Evolutionary conservation across 768 basidiomycete species (phyloP).

Genomic region (Amanita jacksonii): DNA sequence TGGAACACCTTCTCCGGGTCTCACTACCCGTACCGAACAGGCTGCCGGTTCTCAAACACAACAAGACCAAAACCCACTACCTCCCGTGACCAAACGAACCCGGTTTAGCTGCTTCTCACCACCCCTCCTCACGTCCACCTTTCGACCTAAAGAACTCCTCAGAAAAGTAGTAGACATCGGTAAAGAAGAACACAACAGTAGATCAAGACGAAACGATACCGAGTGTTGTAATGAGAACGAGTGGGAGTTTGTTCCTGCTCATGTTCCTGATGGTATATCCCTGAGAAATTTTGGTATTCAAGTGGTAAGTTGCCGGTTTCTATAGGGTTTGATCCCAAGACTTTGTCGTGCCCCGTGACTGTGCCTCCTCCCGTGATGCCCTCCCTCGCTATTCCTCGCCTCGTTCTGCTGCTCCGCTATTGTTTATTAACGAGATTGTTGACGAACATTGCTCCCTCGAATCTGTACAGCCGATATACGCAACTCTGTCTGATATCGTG

Average conservation of each 20-base stretch:
- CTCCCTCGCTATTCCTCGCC: too few relatives aligned
- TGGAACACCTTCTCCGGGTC: constrained; percentile 14
- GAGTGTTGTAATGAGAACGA: constrained; percentile 21
- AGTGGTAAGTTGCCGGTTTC: constrained; percentile 45
- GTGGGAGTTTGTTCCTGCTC: constrained; percentile 62
- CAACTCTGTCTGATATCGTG: constrained; percentile 83
- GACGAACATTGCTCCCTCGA: neutral
- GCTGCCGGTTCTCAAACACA: too few relatives aligned
- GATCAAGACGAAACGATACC: constrained; percentile 3
- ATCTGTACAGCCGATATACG: constrained; percentile 62
- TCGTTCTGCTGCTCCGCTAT: constrained; percentile 1
- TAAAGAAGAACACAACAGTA: neutral
- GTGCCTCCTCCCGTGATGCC: too few relatives aligned
- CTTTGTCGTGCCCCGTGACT: too few relatives aligned
- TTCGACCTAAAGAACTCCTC: constrained; percentile 37
- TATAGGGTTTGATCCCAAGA: neutral
- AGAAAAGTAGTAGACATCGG: constrained; percentile 19
- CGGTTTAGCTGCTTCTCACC: constrained; percentile 18
- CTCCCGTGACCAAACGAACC: constrained; percentile 13
- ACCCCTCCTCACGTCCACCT: constrained; percentile 40
- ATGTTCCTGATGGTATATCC: constrained; percentile 75
- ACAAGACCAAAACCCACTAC: too few relatives aligned
- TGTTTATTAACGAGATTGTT: too few relatives aligned
- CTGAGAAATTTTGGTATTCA: constrained; percentile 87
- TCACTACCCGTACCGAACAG: constrained; percentile 8